Base-by-base conservation (phyloP, 2,329 filamentous ascomycete species). In the Fusarium mundagurra region DNA sequence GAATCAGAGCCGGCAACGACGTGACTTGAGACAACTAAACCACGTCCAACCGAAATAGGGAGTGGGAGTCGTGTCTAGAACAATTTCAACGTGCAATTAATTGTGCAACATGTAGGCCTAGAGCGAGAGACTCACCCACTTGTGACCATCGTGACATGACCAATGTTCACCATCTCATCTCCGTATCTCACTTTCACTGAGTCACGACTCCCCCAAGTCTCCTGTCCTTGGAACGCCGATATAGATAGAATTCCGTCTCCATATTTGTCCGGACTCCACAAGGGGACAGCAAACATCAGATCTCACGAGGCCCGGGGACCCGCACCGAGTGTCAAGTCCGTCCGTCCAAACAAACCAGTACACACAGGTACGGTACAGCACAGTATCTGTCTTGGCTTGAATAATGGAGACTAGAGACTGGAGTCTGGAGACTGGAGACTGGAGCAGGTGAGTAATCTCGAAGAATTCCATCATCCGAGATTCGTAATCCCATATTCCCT, bases 281-380 rank as follows among this genome's bases (percentile, higher is more conserved):
- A 61, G 34, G 38, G 36, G 61, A 71, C 67, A 67, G 48, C 60
- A 71, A 70, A 70, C 53, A 70, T 43, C 66, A 68, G 64, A 68
- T 69, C 66, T 64, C 57, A 70, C 53, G 43, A 70, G 60, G 60
- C 45, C 51, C 59, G 44, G 57, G 41, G 66, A 59, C 47, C 60
- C 67, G 60, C 61, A 65, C 67, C 64, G 65, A 69, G 38, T 69
- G 64, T 69, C 57, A 51, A 39, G 57, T 34, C 57, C 57, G 57
- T 27, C 43, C 57, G 55, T 29, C 16, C 31, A 36, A 36, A n/a
- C 41, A 59, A 24, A 33, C 45, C 47, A 31, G 34, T 43, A 22
- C 36, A 43, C 20, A n/a, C 38, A 38, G 29, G 33, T 48, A 69
- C 50, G 29, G 33, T 48, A 69, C 50, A 34, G 54, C 45, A 59